phyloP scores from a whole-genome alignment of 176 grass and related monocot genomes.

The Olyra latifolia region DNA sequence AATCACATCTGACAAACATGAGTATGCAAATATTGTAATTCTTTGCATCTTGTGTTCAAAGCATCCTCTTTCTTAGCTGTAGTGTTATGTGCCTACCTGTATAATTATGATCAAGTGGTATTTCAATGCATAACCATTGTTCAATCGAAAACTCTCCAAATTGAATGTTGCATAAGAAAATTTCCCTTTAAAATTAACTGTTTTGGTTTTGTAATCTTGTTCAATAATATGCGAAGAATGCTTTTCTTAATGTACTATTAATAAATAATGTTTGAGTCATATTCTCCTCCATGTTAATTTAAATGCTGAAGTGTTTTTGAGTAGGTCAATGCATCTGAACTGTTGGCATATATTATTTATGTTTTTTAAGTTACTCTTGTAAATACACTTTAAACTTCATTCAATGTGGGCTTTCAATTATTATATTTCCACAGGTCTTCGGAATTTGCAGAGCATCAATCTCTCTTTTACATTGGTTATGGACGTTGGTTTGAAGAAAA shows the following conservation, averaged over 20 bases:
- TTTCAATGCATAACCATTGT: conserved; percentile 1
- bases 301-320: background rate
- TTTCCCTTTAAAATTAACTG: background rate
- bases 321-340: background rate
- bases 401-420: background rate
- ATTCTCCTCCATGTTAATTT: background rate
- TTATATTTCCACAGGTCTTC: conserved; percentile 53
- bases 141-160: background rate
- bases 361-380: background rate
- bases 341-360: background rate
- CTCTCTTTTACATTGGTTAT: conserved; percentile 84
- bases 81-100: conserved; percentile 8
- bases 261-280: conserved; percentile 5
- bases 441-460: conserved; percentile 77
- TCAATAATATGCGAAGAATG: background rate
- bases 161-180: background rate
- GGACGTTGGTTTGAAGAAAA: conserved; percentile 77
- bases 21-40: background rate
- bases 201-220: background rate
- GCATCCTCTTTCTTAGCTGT: conserved; percentile 3
- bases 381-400: background rate
- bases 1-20: background rate
- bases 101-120: conserved; percentile 3
- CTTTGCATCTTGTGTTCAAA: background rate
- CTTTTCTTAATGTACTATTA: background rate